phyloP scores from a whole-genome alignment of 139 green algal genomes.

The Eudorina sp. region DNA sequence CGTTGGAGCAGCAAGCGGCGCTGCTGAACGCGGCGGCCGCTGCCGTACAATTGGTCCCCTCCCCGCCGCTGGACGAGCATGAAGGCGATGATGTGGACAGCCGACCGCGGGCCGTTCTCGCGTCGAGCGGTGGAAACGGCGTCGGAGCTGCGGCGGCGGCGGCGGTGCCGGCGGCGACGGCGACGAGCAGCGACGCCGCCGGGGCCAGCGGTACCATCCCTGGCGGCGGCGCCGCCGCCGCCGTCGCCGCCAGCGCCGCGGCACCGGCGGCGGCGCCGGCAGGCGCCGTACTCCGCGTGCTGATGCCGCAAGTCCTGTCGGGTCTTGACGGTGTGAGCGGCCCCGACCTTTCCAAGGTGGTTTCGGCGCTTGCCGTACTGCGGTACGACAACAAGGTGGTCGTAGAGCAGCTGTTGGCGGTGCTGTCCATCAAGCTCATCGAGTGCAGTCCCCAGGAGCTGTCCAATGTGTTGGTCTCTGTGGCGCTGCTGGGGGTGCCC shows the following conservation, averaged over 20 bases:
- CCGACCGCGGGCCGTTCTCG: too few relatives aligned
- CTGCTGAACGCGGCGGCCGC: too few relatives aligned
- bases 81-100: too few relatives aligned
- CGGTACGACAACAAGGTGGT: constrained; percentile 22
- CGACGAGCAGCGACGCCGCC: not conserved
- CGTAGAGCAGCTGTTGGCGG: constrained; percentile 20
- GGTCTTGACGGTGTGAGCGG: constrained; percentile 5
- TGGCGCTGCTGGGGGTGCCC: not conserved
- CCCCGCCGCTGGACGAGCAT: too few relatives aligned
- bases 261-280: not conserved
- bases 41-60: too few relatives aligned
- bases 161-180: too few relatives aligned
- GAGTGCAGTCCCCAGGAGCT: constrained; percentile 38
- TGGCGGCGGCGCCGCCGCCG: not conserved
- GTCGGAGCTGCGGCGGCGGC: too few relatives aligned
- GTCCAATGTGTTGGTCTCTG: constrained; percentile 9
- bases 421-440: constrained; percentile 1
- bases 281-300: constrained; percentile 1
- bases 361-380: constrained; percentile 25
- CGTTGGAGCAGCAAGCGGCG: not conserved
- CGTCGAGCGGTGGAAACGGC: too few relatives aligned
- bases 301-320: not conserved
- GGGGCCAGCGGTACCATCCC: not conserved
- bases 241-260: not conserved
- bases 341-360: not conserved